Evolutionary conservation across 495 filamentous ascomycete genomes (phyloP).

Genomic region (Tuber calosporum): DNA sequence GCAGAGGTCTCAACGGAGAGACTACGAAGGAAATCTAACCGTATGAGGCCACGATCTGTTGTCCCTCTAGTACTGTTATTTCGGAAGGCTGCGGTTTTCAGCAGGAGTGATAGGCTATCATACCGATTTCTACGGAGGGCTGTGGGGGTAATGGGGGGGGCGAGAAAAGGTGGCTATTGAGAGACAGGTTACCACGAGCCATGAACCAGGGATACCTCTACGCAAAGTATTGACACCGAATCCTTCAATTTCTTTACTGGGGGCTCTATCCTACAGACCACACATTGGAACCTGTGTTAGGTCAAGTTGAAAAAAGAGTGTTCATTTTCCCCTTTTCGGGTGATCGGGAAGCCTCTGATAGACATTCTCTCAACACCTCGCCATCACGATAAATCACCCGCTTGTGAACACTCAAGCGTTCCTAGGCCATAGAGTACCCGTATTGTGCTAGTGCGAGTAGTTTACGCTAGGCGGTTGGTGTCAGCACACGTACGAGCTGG

Average conservation of each 20-base stretch:
- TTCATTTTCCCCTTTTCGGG: neutral
- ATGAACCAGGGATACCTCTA: neutral
- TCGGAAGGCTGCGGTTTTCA: too few relatives aligned
- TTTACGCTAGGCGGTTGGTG: neutral
- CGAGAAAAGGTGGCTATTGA: too few relatives aligned
- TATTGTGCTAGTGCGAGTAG: neutral
- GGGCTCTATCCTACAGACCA: neutral
- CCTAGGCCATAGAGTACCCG: neutral
- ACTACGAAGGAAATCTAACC: too few relatives aligned
- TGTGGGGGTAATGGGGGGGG: too few relatives aligned
- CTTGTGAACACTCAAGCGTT: neutral
- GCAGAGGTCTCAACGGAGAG: too few relatives aligned
- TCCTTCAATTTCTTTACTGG: neutral
- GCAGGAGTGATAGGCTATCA: too few relatives aligned
- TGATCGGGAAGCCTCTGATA: neutral
- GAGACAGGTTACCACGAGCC: neutral
- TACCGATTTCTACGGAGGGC: too few relatives aligned
- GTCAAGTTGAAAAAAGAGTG: neutral
- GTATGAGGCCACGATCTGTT: too few relatives aligned
- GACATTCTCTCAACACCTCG: neutral
- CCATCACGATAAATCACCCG: neutral
- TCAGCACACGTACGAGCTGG: too few relatives aligned
- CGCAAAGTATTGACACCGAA: neutral
- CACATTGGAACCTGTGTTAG: neutral
- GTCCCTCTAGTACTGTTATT: too few relatives aligned